Conservation (phyloP, 169 alveolate species). For the Perkinsus olseni region DNA sequence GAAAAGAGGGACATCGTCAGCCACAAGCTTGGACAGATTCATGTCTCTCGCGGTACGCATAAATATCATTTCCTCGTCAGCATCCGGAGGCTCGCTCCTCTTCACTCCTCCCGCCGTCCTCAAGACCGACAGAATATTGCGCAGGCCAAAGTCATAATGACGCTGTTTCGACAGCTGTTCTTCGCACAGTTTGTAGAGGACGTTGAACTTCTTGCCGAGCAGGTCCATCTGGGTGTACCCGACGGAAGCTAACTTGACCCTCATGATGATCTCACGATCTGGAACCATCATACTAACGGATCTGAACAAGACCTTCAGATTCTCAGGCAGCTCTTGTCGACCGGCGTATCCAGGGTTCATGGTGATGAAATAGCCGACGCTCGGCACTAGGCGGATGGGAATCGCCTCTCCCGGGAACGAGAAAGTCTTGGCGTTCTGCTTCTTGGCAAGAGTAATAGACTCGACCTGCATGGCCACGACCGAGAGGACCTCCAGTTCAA, state of each 20-base stretch:
- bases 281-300: slow-evolving; percentile 94
- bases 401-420: slow-evolving; percentile 80
- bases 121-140: slow-evolving; percentile 83
- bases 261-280: slow-evolving; percentile 82
- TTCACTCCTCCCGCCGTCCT: slow-evolving; percentile 86
- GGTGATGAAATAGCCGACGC: slow-evolving; percentile 82
- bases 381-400: slow-evolving; percentile 62
- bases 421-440: slow-evolving; percentile 65
- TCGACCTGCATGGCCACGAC: slow-evolving; percentile 89
- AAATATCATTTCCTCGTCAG: slow-evolving; percentile 75
- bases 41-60: slow-evolving; percentile 63
- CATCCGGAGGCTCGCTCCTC: slow-evolving; percentile 64
- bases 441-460: slow-evolving; percentile 79
- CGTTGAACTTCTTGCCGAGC: slow-evolving; percentile 85
- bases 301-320: slow-evolving; percentile 82
- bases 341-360: slow-evolving; percentile 95
- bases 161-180: slow-evolving; percentile 87
- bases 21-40: slow-evolving; percentile 87
- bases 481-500: slow-evolving; percentile 80
- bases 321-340: slow-evolving; percentile 85
- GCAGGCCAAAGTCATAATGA: slow-evolving; percentile 88
- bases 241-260: slow-evolving; percentile 87
- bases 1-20: slow-evolving; percentile 90
- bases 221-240: slow-evolving; percentile 77
- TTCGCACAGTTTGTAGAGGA: slow-evolving; percentile 83